These are phyloP conservation scores for Mercurialis annua DNA, from an alignment of 345 rosid species.

Conservation along the genomic window DNA sequence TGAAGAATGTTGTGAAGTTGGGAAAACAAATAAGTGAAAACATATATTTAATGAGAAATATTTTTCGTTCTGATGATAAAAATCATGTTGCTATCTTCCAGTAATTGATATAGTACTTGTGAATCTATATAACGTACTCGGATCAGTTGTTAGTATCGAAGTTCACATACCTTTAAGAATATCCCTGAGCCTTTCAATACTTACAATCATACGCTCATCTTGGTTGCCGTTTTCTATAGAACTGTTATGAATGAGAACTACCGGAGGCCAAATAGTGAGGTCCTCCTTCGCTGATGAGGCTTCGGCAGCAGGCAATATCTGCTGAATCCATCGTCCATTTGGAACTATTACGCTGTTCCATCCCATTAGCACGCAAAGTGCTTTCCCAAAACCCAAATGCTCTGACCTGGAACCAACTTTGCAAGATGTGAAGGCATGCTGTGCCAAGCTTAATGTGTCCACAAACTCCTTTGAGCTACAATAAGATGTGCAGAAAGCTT, in stretches of 20 bases:
- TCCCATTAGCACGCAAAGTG: slow-evolving; percentile 53
- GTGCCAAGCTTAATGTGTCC: slow-evolving; percentile 37
- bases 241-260: slow-evolving; percentile 42
- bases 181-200: slow-evolving; percentile 30
- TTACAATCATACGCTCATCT: slow-evolving; percentile 28
- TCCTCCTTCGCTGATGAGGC: slow-evolving; percentile 43
- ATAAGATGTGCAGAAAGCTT: slow-evolving; percentile 6
- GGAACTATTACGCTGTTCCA: slow-evolving; percentile 30
- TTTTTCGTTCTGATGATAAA: neutral
- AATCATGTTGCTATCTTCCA: neutral
- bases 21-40: neutral
- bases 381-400: slow-evolving; percentile 56
- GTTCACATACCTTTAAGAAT: slow-evolving; percentile 37
- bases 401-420: slow-evolving; percentile 34
- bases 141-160: slow-evolving; percentile 1
- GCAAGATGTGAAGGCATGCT: slow-evolving; percentile 34
- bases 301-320: slow-evolving; percentile 31
- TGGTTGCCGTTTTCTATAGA: slow-evolving; percentile 34
- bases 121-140: neutral
- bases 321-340: slow-evolving; percentile 28
- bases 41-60: slow-evolving; percentile 4
- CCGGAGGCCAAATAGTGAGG: slow-evolving; percentile 58
- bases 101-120: neutral
- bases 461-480: slow-evolving; percentile 40
- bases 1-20: neutral